Base-by-base conservation (phyloP, 140 eudicot genomes). In the Flaveria floridana region DNA sequence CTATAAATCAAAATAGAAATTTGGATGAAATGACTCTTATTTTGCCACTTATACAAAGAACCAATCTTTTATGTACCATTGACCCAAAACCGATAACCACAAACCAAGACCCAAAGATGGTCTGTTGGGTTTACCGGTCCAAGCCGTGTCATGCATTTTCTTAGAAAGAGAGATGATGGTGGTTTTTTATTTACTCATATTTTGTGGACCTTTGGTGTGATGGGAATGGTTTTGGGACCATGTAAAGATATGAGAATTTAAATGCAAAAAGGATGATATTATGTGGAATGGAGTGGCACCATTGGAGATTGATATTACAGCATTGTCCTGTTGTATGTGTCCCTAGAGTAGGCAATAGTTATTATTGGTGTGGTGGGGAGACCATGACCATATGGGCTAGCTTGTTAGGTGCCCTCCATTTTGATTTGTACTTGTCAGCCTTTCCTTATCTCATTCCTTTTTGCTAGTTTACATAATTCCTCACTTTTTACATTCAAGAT, bases 351-450 rank as follows among this genome's bases (percentile, higher is more conserved):
- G 61, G 84, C 71, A 70, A 62, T 63, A 55, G 57, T 51, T 69
- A 81, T 82, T 73, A 85, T 85, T 79, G 85, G 25, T 57, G 81
- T 78, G 79, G 86, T 82, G 71, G 75, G 80, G 82, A 83, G 81
- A 77, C 87, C 90, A 81, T 78, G 83, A 81, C 87, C 81, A 67
- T 74, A 79, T 63, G 85, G 81, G 84, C 66, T 76, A 68, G 79
- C 65, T 78, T 59, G 65, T 48, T 47, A 13, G 72, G 63, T 70
- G 59, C 76, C 74, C 73, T 74, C 34, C 46, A 28, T 68, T 74
- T 63, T 68, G 79, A 78, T 9, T 65, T 39, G 79, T 81, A 75
- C 74, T 74, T 82, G 89, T 87, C 89, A 39, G 73, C 65, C 64
- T 83, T 76, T 55, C 70, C 80, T 50, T 79, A 63, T 84, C 73